Evolutionary conservation across 495 filamentous ascomycete species (phyloP), one percentile per base, ranked within the genome.

Genomic region (Eremomyces bilateralis): DNA sequence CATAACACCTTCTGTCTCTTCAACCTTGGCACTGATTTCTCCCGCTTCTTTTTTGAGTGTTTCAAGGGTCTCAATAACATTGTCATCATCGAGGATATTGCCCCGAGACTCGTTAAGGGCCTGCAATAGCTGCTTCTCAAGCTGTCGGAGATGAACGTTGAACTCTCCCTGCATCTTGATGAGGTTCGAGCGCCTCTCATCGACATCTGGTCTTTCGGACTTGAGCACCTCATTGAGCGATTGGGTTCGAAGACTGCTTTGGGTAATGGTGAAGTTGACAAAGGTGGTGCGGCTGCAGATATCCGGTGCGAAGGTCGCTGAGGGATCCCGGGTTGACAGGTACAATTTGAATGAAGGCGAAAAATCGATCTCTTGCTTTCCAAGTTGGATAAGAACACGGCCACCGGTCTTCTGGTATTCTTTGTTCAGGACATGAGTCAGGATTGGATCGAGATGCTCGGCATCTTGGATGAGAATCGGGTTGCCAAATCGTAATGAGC

Each of bases 381-480:
- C 88, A 20, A 99, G 75, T 51, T 95, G 88, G 39, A 95, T 95
- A 31, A 99, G 68, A 24, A 99, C 88, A 65, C 88, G 84, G 11
- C 88, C 88, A 37, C 88, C 88, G n/a, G 88, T 99, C 59, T 83
- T 93, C 54, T 99, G 88, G 54, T 99, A 95, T 48, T 99, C 88
- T 53, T 95, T 95, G 59, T 99, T 99, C 53, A 99, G 71, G 31
- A 99, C 84, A 48, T 99, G 90, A 51, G 93, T 99, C 47, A 99
- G 73, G 34, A 99, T 77, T 4, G 88, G 88, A 49, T 99, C 88
- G 35, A 99, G 56, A 49, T 95, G 79, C 56, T 99, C 88, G 3
- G 88, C 88, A 54, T 99, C 88, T 52, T 99, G 88, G 43, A 99
- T 94, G 33, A 99, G 70, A 42, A 99, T 95, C 3, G 88, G 85